Evolutionary conservation across 805 yeast species (phyloP), one percentile per base, ranked within the genome.

Genomic region (Hanseniaspora clermontiae): DNA sequence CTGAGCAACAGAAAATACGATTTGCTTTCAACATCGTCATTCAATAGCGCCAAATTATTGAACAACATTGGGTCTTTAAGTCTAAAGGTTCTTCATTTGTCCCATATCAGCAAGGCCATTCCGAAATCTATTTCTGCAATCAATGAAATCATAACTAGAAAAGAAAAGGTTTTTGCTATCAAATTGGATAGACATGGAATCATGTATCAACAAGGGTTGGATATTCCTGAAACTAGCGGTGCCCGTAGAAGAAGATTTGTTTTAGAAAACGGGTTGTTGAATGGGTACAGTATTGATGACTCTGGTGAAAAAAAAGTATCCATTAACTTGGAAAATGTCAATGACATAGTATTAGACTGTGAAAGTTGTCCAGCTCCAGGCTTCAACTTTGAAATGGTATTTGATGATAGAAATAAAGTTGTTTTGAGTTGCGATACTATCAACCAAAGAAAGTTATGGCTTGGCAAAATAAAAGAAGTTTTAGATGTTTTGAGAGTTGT

Each of bases 101-200:
- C 31, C 29, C 34, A 32, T 45, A 34, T 43, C 42, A 24, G 48
- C 20, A 37, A 49, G 11, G 12, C 29, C 20, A 19, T 61, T 58
- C 62, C 62, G 40, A 60, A 49, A 29, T 49, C 51, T 11, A 51
- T 49, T 2, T 46, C 51, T 5, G 49, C 49, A 8, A 53, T 53
- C 11, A 31, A 46, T 19, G 31, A n/a, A 5, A 53, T 53, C 4
- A 38, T 53, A 3, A 27, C 39, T 7, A 45, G 48, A 39, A 53
- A 46, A 15, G 42, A 53, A 14, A 31, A 11, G 9, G 43, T 39
- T 8, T 10, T 38, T 4, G 19, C 11, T 1, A 32, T 24, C 7
- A 46, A 19, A n/a, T 39, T n/a, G 32, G 19, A 24, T 8, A 19
- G 12, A 6, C 20, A 46, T 32, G 57, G 57, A 29, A 14, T 53